These are phyloP conservation scores for Epicoccum nigrum DNA, from an alignment of 2,329 filamentous ascomycete species.

Conservation along the genomic window DNA sequence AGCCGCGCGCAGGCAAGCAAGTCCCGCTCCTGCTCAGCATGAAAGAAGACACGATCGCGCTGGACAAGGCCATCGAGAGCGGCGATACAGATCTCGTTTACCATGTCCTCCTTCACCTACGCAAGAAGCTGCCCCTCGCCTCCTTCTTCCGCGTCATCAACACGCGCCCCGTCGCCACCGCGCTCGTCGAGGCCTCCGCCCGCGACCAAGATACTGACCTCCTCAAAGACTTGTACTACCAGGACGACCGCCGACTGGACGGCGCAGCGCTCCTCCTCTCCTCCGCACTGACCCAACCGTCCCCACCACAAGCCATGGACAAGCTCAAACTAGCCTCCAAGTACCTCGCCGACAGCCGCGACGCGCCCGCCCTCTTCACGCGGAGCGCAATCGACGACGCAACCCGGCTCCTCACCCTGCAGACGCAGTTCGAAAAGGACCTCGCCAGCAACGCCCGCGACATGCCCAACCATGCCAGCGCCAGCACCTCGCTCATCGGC, in stretches of 20 bases:
- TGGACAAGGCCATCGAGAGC: conserved; percentile 96
- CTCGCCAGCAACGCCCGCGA: conserved; percentile 64
- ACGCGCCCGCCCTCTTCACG: conserved; percentile 72
- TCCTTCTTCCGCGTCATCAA: conserved; percentile 94
- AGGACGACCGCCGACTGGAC: conserved; percentile 89
- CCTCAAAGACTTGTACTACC: conserved; percentile 95
- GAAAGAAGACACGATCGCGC: conserved; percentile 92
- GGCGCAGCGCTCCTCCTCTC: conserved; percentile 85
- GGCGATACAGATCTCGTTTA: conserved; percentile 94
- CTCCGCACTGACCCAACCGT: conserved; percentile 78
- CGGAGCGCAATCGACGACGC: conserved; percentile 80
- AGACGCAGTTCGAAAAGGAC: conserved; percentile 86
- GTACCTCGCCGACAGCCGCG: conserved; percentile 81
- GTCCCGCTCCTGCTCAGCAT: conserved; percentile 91
- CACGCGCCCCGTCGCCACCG: conserved; percentile 80
- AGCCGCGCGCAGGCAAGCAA: conserved; percentile 92
- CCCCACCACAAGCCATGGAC: conserved; percentile 73
- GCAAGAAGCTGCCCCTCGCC: conserved; percentile 87
- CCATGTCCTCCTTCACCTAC: conserved; percentile 84
- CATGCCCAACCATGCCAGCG: conserved; percentile 16
- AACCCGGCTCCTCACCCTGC: conserved; percentile 77
- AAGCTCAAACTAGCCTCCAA: conserved; percentile 88
- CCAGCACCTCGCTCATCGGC: conserved; percentile 71
- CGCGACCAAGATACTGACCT: conserved; percentile 78
- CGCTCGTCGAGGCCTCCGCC: conserved; percentile 86